Conservation (phyloP, 129 eudicot species). For the Deinandra increscens region DNA sequence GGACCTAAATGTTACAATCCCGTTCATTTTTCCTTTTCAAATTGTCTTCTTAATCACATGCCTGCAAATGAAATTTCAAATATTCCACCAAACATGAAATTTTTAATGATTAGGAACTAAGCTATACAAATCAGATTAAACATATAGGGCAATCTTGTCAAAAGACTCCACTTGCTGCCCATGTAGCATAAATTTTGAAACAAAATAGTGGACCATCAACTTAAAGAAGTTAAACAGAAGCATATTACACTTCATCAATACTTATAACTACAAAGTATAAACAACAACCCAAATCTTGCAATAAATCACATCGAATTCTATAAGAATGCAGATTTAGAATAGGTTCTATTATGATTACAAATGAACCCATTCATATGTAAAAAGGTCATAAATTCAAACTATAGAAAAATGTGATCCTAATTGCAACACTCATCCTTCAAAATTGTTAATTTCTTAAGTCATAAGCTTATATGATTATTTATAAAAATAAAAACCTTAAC, state of each 20-base stretch:
- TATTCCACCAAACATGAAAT: too few relatives aligned
- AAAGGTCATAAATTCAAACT: too few relatives aligned
- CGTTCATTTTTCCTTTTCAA: too few relatives aligned
- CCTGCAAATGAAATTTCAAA: too few relatives aligned
- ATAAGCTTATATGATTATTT: not conserved
- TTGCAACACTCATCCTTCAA: not conserved
- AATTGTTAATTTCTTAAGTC: not conserved
- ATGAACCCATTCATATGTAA: too few relatives aligned
- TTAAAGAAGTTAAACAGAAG: not conserved
- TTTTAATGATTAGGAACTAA: too few relatives aligned
- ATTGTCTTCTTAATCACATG: too few relatives aligned
- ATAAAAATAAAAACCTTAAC: too few relatives aligned
- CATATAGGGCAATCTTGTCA: too few relatives aligned
- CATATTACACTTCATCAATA: not conserved
- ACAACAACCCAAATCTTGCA: not conserved
- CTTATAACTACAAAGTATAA: not conserved
- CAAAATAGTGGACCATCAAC: not conserved
- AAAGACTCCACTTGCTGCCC: conserved; percentile 74
- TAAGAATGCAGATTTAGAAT: not conserved
- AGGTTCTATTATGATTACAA: not conserved
- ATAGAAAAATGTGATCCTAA: too few relatives aligned
- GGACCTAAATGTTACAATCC: too few relatives aligned
- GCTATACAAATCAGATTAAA: too few relatives aligned
- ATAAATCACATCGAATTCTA: not conserved
- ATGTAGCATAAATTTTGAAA: not conserved